Percentiles rank a stretch among this genome's conserved stretches.
phyloP scores from a whole-genome alignment of 1,284 basidiomycete genomes.

The Apiotrichum siamense region DNA sequence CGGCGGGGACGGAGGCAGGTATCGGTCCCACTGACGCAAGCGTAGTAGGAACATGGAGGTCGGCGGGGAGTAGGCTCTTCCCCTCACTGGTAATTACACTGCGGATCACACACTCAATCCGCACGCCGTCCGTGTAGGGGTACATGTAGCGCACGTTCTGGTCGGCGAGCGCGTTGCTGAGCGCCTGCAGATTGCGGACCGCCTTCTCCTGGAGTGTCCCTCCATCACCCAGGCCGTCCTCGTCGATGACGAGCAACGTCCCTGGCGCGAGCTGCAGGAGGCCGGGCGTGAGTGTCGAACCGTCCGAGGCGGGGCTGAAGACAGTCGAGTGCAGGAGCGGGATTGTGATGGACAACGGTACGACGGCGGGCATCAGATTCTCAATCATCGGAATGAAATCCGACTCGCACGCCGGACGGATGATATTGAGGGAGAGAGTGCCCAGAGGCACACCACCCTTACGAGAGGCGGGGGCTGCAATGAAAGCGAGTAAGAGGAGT shows the following conservation, averaged over 20 bases:
- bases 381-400: slow-evolving; percentile 16
- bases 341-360: slow-evolving; percentile 33
- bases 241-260: slow-evolving; percentile 19
- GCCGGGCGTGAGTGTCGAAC: slow-evolving; percentile 35
- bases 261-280: slow-evolving; percentile 37
- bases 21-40: background rate
- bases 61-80: slow-evolving; percentile 42
- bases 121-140: slow-evolving; percentile 43
- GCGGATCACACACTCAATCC: slow-evolving; percentile 39
- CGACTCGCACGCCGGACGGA: slow-evolving; percentile 11
- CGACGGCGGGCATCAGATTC: slow-evolving; percentile 24
- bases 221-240: slow-evolving; percentile 36
- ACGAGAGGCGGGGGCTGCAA: slow-evolving; percentile 34
- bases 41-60: slow-evolving; percentile 27
- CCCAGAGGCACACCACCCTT: slow-evolving; percentile 31
- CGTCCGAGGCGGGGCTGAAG: slow-evolving; percentile 35
- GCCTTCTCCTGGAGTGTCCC: slow-evolving; percentile 40
- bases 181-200: slow-evolving; percentile 37
- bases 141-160: slow-evolving; percentile 43
- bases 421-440: slow-evolving; percentile 39
- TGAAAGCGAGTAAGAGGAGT: slow-evolving; percentile 34
- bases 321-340: slow-evolving; percentile 30
- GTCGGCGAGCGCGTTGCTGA: slow-evolving; percentile 31
- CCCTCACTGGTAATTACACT: slow-evolving; percentile 37
- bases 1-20: background rate